phyloP scores from a whole-genome alignment of 192 early-diverging fungal species.

The Phlyctochytrium planicorne region DNA sequence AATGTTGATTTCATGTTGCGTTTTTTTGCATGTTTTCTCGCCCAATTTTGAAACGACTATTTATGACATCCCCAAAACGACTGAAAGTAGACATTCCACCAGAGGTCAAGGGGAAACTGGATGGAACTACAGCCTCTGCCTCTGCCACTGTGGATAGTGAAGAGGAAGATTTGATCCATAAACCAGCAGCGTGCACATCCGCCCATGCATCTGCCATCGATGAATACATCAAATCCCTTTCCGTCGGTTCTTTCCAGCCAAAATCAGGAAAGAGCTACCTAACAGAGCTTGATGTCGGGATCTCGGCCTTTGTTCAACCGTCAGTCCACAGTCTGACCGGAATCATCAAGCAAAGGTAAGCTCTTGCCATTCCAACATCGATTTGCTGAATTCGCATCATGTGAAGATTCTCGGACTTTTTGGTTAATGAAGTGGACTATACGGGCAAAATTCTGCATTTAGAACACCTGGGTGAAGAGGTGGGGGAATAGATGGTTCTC shows the following conservation, averaged over 20 bases:
- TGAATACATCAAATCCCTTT: neutral
- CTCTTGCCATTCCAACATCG: neutral
- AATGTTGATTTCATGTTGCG: too few species aligned
- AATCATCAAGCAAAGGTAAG: conserved; percentile 62
- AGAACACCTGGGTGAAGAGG: conserved; percentile 16
- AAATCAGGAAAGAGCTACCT: conserved; percentile 8
- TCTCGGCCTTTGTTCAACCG: conserved; percentile 51
- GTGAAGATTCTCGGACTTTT: conserved; percentile 79
- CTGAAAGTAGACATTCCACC: too few species aligned
- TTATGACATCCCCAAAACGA: too few species aligned
- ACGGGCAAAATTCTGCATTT: conserved; percentile 72
- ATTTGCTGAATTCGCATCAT: neutral
- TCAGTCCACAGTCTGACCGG: conserved; percentile 42
- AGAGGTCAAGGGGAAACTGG: too few species aligned
- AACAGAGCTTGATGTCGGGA: conserved; percentile 67
- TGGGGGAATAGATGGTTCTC: conserved; percentile 2
- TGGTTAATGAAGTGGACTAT: conserved; percentile 87
- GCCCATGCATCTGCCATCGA: neutral
- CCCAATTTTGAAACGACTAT: too few species aligned
- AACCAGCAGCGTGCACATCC: too few species aligned
- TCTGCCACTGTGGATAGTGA: too few species aligned
- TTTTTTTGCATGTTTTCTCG: too few species aligned
- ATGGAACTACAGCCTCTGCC: too few species aligned
- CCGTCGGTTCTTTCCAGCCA: neutral
- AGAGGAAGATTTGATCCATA: too few species aligned